A percentile compares a stretch with the other conserved stretches of the same genome.
phyloP scores from a whole-genome alignment of 164 flowering plant species.

The Macadamia tetraphylla region DNA sequence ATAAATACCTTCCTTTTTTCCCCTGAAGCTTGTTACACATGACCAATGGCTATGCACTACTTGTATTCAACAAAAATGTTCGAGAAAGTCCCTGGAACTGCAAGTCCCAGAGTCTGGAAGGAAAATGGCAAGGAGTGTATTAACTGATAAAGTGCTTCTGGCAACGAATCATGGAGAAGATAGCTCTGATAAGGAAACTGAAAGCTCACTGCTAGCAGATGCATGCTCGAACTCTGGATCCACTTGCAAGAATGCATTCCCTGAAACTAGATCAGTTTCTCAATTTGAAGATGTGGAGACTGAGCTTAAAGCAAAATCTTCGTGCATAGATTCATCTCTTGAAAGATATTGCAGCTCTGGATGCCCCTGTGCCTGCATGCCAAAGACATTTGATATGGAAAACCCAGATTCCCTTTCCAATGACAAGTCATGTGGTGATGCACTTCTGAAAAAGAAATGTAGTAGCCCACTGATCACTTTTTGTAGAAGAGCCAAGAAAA shows the following conservation, averaged over 20 bases:
- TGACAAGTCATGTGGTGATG: constrained; percentile 8
- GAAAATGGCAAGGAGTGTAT: constrained; percentile 1
- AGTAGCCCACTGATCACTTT: constrained; percentile 25
- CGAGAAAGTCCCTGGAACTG: constrained; percentile 4
- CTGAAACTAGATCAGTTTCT: constrained; percentile 13
- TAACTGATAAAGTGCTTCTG: constrained; percentile 8
- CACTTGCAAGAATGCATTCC: constrained; percentile 2
- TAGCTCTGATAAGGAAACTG: constrained; percentile 6
- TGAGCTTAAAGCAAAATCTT: background rate
- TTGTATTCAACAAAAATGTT: constrained; percentile 8
- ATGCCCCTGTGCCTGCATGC: constrained; percentile 3
- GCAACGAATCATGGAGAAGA: constrained; percentile 4
- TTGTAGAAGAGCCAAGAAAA: constrained; percentile 21
- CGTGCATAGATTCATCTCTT: background rate
- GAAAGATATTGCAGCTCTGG: constrained; percentile 12
- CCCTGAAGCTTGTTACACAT: constrained; percentile 6
- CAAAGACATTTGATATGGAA: constrained; percentile 4
- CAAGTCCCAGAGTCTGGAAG: constrained; percentile 9
- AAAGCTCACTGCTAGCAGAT: constrained; percentile 1
- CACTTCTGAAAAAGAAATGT: constrained; percentile 7
- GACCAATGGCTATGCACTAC: constrained; percentile 10
- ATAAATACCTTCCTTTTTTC: background rate
- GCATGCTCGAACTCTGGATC: background rate
- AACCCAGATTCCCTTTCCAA: constrained; percentile 11
- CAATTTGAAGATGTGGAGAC: constrained; percentile 1